Base-by-base conservation (phyloP, 2,329 filamentous ascomycete genomes). In the Aureobasidium mangrovei region DNA sequence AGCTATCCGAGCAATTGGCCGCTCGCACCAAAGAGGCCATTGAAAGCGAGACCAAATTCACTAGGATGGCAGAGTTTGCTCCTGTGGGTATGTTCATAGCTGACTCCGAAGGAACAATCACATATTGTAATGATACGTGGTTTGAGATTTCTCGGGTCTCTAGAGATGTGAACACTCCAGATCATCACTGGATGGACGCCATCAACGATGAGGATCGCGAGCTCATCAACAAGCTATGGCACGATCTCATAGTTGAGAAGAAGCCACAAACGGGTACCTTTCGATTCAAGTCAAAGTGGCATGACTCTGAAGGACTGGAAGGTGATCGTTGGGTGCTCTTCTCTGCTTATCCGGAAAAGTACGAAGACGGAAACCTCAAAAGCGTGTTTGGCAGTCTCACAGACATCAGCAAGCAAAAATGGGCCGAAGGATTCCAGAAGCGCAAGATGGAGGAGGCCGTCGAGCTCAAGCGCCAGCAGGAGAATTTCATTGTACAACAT, bases 61-160 rank as follows among this genome's bases (percentile, higher is more conserved):
- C 86, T 0, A 78, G 86, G 42, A 90, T 93, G 85, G 86, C 88
- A 2, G 87, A 91, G 64, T 88, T 89, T 59, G 85, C 86, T 0
- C 88, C 88, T 0, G 87, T 91, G 1, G 88, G 88, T 29, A 85
- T 94, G 72, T 91, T 91, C 66, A 91, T 93, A 60, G 85, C 86
- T n/a, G 80, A 89, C 63, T 76, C 80, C 0, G 68, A 75, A 39
- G 88, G 88, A 3, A 73, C 78, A 27, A 86, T 93, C 61, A 86
- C 79, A 7, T 93, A 88, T 65, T 87, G 84, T 65, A 94, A 94
- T 65, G 85, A 91, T 58, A 87, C 85, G 64, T 93, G 77, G 76
- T 79, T 78, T 57, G 74, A 78, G 59, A 86, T 90, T 33, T 85
- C 85, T 0, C 75, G 84, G 9, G 56, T 59, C 7, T 56, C 57